Conservation (phyloP, 1,284 basidiomycete genomes). For the Cutaneotrichosporon dermatis region DNA sequence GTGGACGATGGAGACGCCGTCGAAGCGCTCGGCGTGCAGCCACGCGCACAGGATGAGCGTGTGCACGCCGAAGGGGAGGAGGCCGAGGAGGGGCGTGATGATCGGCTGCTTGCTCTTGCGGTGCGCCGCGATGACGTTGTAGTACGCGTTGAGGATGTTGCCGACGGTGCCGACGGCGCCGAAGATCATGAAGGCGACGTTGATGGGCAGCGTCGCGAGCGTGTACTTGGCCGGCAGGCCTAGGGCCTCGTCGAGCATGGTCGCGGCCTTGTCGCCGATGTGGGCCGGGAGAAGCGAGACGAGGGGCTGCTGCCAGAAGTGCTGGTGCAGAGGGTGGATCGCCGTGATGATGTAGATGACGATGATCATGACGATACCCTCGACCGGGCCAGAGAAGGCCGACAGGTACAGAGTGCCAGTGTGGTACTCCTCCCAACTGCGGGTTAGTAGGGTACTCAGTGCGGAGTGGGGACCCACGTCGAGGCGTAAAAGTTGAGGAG, state of each 20-base stretch:
- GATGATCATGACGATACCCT: constrained; percentile 87
- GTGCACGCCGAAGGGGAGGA: constrained; percentile 74
- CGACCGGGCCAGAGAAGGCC: constrained; percentile 93
- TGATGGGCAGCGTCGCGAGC: constrained; percentile 62
- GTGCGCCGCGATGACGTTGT: constrained; percentile 64
- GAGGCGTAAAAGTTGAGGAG: constrained; percentile 87
- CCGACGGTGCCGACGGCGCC: constrained; percentile 67
- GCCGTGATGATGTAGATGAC: constrained; percentile 72
- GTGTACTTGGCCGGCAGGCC: constrained; percentile 26
- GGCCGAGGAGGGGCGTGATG: constrained; percentile 62
- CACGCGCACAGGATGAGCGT: constrained; percentile 69
- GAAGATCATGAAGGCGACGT: constrained; percentile 83
- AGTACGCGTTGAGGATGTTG: constrained; percentile 78
- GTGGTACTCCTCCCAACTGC: constrained; percentile 88
- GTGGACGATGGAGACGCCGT: constrained; percentile 52
- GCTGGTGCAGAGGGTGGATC: constrained; percentile 57
- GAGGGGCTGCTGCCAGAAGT: constrained; percentile 62
- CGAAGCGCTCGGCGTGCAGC: constrained; percentile 61
- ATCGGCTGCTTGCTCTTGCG: constrained; percentile 51
- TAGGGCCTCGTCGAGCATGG: constrained; percentile 29
- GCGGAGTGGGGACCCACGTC: constrained; percentile 18
- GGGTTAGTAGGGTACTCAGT: not conserved
- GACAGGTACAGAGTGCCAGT: constrained; percentile 86
- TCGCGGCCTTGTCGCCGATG: constrained; percentile 18
- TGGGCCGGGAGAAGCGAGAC: constrained; percentile 30